phyloP scores from a whole-genome alignment of 2,329 filamentous ascomycete genomes.

The Escovopsis sp. region DNA sequence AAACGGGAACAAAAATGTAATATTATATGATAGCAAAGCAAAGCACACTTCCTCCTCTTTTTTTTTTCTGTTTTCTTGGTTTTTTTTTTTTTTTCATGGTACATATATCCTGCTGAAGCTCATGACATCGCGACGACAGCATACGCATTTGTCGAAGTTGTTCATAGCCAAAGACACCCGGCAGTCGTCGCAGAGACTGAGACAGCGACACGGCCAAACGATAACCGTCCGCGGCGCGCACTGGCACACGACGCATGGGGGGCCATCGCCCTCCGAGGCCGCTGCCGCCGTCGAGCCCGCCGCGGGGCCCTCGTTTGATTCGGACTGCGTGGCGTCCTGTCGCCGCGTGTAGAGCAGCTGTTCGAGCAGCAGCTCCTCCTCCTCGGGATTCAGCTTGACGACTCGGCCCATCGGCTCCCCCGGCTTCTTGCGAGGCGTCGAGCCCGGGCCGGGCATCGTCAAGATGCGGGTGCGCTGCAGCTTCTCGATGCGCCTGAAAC shows the following conservation, averaged over 20 bases:
- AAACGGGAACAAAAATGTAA: slow-evolving; percentile 11
- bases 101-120: slow-evolving; percentile 90
- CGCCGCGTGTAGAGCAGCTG: slow-evolving; percentile 43
- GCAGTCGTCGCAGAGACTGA: slow-evolving; percentile 91
- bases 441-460: slow-evolving; percentile 16
- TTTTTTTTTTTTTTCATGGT: slow-evolving; percentile 27
- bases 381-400: slow-evolving; percentile 36
- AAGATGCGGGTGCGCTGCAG: slow-evolving; percentile 53
- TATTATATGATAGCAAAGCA: slow-evolving; percentile 4
- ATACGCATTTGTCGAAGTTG: slow-evolving; percentile 94
- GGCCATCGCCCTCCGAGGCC: slow-evolving; percentile 54
- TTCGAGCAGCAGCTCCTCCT: slow-evolving; percentile 47
- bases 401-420: slow-evolving; percentile 8
- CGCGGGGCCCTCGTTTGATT: slow-evolving; percentile 1
- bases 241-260: slow-evolving; percentile 90
- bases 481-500: slow-evolving; percentile 54
- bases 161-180: slow-evolving; percentile 88
- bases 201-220: slow-evolving; percentile 90
- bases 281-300: slow-evolving; percentile 20
- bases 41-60: background rate
- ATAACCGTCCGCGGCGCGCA: slow-evolving; percentile 74
- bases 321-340: slow-evolving; percentile 8
- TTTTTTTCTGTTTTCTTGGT: background rate
- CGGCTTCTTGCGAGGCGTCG: slow-evolving; percentile 6
- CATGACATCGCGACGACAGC: slow-evolving; percentile 73